Percentiles rank a stretch among this genome's conserved stretches.
phyloP scores from a whole-genome alignment of 371 early-diverging fungal species.

The Entomophthora muscae region DNA sequence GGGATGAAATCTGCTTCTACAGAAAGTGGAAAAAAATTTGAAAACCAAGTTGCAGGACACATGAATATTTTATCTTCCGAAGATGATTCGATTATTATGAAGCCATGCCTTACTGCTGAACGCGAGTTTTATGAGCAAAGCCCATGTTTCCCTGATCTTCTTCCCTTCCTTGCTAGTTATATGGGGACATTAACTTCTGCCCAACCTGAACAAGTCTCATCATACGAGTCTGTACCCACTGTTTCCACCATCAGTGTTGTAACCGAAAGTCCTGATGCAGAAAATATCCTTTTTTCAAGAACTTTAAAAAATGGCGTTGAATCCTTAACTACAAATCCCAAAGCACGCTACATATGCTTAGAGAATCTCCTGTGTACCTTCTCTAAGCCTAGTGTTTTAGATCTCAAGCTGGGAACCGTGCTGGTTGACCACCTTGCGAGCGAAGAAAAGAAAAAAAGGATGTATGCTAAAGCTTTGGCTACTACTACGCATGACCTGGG shows the following conservation, averaged over 20 bases:
- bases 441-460: slow-evolving; percentile 1
- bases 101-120: not conserved
- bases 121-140: not conserved
- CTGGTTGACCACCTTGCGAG: slow-evolving; percentile 1
- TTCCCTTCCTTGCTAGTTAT: not conserved
- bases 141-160: not conserved
- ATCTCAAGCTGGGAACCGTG: slow-evolving; percentile 5
- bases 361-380: slow-evolving; percentile 2
- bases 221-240: not conserved
- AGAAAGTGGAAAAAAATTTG: not conserved
- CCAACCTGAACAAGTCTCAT: not conserved
- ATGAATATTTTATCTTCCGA: not conserved
- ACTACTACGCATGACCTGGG: slow-evolving; percentile 2
- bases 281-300: not conserved
- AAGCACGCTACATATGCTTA: slow-evolving; percentile 4
- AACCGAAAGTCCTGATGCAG: not conserved
- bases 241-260: not conserved
- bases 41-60: slow-evolving; percentile 8
- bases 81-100: slow-evolving; percentile 3
- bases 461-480: not conserved
- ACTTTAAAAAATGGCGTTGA: not conserved
- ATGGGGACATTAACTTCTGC: not conserved
- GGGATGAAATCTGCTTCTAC: not conserved
- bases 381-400: slow-evolving; percentile 7
- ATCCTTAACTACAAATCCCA: not conserved